Evolutionary conservation across 1,284 basidiomycete species (phyloP).

Genomic region (Polyporus tsugae): DNA sequence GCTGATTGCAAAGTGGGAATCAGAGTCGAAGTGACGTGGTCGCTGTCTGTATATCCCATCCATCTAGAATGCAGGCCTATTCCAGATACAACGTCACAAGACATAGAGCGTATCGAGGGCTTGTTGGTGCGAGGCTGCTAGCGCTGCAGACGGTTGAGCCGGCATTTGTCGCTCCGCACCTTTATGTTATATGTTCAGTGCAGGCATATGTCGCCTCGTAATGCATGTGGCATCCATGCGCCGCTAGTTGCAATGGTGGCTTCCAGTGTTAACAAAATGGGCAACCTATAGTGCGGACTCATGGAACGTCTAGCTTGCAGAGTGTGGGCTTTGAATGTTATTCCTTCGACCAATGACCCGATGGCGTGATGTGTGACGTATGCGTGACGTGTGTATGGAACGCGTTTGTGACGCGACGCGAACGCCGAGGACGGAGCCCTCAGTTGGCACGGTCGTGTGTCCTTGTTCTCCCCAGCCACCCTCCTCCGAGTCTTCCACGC

Average conservation of each 20-base stretch:
- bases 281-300: background rate
- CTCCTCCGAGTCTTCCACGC: slow-evolving; percentile 5
- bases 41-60: slow-evolving; percentile 23
- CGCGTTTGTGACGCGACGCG: slow-evolving; percentile 36
- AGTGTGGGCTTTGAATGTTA: background rate
- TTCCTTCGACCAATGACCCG: background rate
- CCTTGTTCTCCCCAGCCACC: slow-evolving; percentile 27
- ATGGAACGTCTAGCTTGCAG: too few species aligned
- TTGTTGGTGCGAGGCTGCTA: background rate
- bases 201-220: slow-evolving; percentile 14
- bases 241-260: background rate
- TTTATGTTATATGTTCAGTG: slow-evolving; percentile 16
- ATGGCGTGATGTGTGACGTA: slow-evolving; percentile 3
- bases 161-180: background rate
- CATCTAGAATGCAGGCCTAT: slow-evolving; percentile 32
- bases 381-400: slow-evolving; percentile 19
- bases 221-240: slow-evolving; percentile 11
- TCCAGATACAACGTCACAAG: slow-evolving; percentile 7
- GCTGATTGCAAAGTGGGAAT: slow-evolving; percentile 81
- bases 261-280: background rate
- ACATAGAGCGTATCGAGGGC: slow-evolving; percentile 13
- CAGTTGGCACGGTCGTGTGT: background rate
- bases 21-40: slow-evolving; percentile 55
- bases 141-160: background rate
- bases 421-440: slow-evolving; percentile 18